Percentiles rank a stretch among this genome's conserved stretches.
Conservation (phyloP, 2,329 filamentous ascomycete species). For the Kalmusia sp. region DNA sequence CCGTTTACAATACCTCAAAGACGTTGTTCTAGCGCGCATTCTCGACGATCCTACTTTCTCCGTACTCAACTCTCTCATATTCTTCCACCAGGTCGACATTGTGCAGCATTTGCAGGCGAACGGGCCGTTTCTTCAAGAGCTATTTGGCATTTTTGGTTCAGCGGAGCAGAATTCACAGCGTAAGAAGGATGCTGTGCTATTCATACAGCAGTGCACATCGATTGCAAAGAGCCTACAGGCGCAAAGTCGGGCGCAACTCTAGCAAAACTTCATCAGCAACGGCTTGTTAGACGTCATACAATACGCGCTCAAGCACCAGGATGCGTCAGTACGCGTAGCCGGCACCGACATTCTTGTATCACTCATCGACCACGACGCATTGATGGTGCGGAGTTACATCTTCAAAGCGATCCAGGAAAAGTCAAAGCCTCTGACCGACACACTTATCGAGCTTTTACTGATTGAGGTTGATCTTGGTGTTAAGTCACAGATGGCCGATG, state of each 20-base stretch:
- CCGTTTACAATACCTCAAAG: constrained; percentile 93
- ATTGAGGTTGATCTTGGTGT: constrained; percentile 93
- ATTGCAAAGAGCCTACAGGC: constrained; percentile 95
- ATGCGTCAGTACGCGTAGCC: constrained; percentile 85
- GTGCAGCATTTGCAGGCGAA: constrained; percentile 93
- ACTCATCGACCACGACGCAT: constrained; percentile 93
- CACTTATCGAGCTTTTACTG: constrained; percentile 87
- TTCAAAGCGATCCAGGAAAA: constrained; percentile 91
- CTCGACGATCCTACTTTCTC: constrained; percentile 98
- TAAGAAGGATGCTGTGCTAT: constrained; percentile 93
- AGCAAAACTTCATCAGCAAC: constrained; percentile 87
- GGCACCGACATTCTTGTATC: constrained; percentile 93
- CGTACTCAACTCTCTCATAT: constrained; percentile 95
- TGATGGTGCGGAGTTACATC: constrained; percentile 92
- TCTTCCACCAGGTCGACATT: constrained; percentile 99
- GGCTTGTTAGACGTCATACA: constrained; percentile 90
- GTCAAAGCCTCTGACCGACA: constrained; percentile 85
- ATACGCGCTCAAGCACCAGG: constrained; percentile 84
- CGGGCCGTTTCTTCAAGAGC: constrained; percentile 76
- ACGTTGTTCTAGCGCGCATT: constrained; percentile 96
- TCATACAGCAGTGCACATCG: constrained; percentile 94
- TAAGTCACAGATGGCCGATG: constrained; percentile 93
- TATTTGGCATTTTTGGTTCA: constrained; percentile 83
- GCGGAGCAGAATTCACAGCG: constrained; percentile 69
- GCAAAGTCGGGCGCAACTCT: constrained; percentile 78